phyloP scores from a whole-genome alignment of 2,329 filamentous ascomycete species.

The Mariannaea sp. region DNA sequence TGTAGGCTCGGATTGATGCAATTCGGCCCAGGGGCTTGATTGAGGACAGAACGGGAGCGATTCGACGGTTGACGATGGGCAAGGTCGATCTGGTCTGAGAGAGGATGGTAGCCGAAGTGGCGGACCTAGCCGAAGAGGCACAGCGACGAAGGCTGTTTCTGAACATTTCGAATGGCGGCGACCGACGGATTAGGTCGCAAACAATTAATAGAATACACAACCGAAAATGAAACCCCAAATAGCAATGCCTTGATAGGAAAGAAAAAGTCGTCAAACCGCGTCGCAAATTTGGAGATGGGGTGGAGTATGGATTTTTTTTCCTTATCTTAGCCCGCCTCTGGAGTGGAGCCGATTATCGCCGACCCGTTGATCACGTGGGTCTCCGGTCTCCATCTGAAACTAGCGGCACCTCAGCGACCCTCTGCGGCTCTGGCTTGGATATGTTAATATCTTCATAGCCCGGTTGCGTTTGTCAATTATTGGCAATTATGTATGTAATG shows the following conservation, averaged over 20 bases:
- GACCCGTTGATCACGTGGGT: background rate
- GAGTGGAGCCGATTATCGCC: background rate
- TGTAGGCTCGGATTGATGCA: slow-evolving; percentile 44
- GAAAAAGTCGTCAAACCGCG: slow-evolving; percentile 15
- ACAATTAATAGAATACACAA: background rate
- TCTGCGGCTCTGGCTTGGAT: too few species aligned
- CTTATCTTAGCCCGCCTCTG: background rate
- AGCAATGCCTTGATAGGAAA: slow-evolving; percentile 17
- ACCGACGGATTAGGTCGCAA: background rate
- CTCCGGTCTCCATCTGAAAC: background rate
- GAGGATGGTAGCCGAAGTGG: slow-evolving; percentile 38
- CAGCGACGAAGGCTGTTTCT: slow-evolving; percentile 48
- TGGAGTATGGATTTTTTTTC: slow-evolving; percentile 16
- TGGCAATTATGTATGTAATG: too few species aligned
- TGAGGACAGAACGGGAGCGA: slow-evolving; percentile 26
- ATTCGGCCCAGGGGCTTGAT: slow-evolving; percentile 31
- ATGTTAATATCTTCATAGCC: too few species aligned
- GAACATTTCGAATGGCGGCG: slow-evolving; percentile 37
- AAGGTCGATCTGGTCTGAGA: slow-evolving; percentile 38
- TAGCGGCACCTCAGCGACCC: background rate
- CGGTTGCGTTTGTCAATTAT: too few species aligned
- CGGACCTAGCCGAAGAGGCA: slow-evolving; percentile 43
- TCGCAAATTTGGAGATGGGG: slow-evolving; percentile 21
- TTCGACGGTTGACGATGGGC: slow-evolving; percentile 33
- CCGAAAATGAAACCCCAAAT: slow-evolving; percentile 10